Conservation (phyloP, 768 basidiomycete genomes). For the Daedaleopsis sinensis region DNA sequence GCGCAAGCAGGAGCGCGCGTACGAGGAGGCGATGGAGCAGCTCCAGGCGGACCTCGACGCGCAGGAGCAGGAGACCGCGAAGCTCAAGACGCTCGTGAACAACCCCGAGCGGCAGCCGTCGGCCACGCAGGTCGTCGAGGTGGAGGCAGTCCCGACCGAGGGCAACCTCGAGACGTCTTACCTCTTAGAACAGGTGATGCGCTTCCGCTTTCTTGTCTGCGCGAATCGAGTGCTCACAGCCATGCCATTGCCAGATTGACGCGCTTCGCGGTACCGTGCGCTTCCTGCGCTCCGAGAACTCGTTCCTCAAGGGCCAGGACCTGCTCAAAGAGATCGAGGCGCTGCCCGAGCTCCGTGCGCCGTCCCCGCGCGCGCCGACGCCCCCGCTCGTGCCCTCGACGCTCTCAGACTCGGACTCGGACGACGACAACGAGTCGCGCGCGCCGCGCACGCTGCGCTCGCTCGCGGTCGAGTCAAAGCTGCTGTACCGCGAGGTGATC, state of each 20-base stretch:
- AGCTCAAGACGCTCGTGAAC: constrained; percentile 69
- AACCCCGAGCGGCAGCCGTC: constrained; percentile 70
- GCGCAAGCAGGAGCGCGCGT: constrained; percentile 85
- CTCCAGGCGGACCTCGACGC: constrained; percentile 86
- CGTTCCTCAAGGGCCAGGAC: constrained; percentile 91
- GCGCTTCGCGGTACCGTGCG: constrained; percentile 89
- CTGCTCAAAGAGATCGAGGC: constrained; percentile 80
- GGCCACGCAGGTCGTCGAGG: constrained; percentile 53
- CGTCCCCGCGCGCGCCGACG: constrained; percentile 52
- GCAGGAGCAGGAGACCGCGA: constrained; percentile 86
- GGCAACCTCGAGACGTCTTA: constrained; percentile 87
- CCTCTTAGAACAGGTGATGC: constrained; percentile 78
- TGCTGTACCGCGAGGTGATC: constrained; percentile 88
- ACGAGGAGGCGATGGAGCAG: constrained; percentile 93
- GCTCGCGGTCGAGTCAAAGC: constrained; percentile 79
- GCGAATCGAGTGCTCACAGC: constrained; percentile 10
- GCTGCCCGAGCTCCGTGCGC: constrained; percentile 65
- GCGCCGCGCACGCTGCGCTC: constrained; percentile 61
- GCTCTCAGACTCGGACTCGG: constrained; percentile 66
- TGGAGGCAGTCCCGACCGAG: constrained; percentile 69
- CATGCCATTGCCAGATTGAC: constrained; percentile 68
- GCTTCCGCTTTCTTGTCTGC: not conserved
- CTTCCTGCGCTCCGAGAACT: constrained; percentile 92
- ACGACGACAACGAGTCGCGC: constrained; percentile 48
- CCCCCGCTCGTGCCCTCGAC: constrained; percentile 70